These are phyloP conservation scores for Cercospora sesami DNA, from an alignment of 2,329 filamentous ascomycete genomes.

Conservation along the genomic window DNA sequence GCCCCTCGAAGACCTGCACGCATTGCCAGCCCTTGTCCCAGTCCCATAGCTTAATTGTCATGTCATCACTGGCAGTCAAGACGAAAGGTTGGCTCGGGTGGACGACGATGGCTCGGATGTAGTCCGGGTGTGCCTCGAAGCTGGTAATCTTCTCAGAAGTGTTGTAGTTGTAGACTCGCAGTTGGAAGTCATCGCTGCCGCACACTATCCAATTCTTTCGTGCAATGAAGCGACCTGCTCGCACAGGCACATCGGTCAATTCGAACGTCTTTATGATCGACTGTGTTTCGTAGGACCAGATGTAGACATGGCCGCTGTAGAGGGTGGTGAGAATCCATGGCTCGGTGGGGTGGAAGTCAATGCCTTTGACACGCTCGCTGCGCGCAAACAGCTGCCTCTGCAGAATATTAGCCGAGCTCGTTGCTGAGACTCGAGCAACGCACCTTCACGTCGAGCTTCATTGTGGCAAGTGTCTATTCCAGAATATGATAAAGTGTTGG, in stretches of 20 bases:
- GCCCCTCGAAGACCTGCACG: constrained; percentile 93
- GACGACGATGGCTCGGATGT: constrained; percentile 93
- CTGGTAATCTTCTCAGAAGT: constrained; percentile 97
- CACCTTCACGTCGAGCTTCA: constrained; percentile 64
- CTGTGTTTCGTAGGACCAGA: constrained; percentile 97
- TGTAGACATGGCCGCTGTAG: constrained; percentile 98
- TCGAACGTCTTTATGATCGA: constrained; percentile 98
- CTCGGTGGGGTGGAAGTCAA: constrained; percentile 95
- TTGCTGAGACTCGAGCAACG: constrained; percentile 8
- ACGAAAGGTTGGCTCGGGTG: constrained; percentile 96
- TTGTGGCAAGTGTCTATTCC: constrained; percentile 38
- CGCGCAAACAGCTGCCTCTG: constrained; percentile 81
- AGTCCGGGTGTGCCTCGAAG: constrained; percentile 97
- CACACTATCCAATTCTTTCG: constrained; percentile 84
- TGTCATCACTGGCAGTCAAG: constrained; percentile 93
- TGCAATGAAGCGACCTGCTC: constrained; percentile 92
- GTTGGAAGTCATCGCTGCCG: constrained; percentile 87
- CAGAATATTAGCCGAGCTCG: constrained; percentile 42
- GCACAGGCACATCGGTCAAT: constrained; percentile 95
- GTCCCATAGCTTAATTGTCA: constrained; percentile 98
- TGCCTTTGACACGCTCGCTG: constrained; percentile 93
- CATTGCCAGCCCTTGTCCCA: constrained; percentile 99
- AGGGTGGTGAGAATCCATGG: constrained; percentile 94
- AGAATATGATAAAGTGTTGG: constrained; percentile 8
- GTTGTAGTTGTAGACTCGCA: constrained; percentile 97